Base-by-base conservation (phyloP, 805 yeast species). In the Candida verbasci region DNA sequence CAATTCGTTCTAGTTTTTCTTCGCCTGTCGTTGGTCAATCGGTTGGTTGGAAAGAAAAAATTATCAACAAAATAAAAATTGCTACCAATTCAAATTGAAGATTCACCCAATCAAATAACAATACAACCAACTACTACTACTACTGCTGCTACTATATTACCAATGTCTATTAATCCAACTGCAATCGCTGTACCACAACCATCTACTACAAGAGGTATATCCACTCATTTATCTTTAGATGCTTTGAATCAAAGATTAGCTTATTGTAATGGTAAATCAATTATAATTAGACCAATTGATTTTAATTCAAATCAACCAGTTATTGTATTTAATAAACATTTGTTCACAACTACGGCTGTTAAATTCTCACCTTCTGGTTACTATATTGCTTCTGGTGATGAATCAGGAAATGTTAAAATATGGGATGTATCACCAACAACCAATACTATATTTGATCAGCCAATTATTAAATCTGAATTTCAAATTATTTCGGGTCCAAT, bases 331-430 rank as follows among this genome's bases (percentile, higher is more conserved):
- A 74, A 74, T 8, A 81, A 76, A 31, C 97, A 91, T 59, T 71
- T 72, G 24, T 66, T 68, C 27, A 62, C 75, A 16, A 86, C 94
- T 26, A 84, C 95, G 0, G 95, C 82, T 3, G 96, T 93, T 11
- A 75, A 77, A 31, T 87, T 93, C 57, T 70, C 95, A 1, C 96
- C 97, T 1, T 80, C 88, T 9, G 97, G 98, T 1, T 82, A 71
- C 59, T 91, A 86, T 60, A 66, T 91, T 21, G 96, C 95, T 1
- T 82, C 95, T 3, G 97, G 96, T 31, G 98, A 91, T 54, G 86
- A 79, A 47, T 62, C 81, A n/a, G 98, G 98, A 20, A 75, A 76
- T 42, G 94, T 91, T 29, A 82, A 84, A 46, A 78, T 93, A 30
- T 91, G 97, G 96, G 94, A 87, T 49, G 40, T 59, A 9, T 44